These are phyloP conservation scores for Harringtonia aguacate DNA, from an alignment of 2,329 filamentous ascomycete species.

Conservation along the genomic window DNA sequence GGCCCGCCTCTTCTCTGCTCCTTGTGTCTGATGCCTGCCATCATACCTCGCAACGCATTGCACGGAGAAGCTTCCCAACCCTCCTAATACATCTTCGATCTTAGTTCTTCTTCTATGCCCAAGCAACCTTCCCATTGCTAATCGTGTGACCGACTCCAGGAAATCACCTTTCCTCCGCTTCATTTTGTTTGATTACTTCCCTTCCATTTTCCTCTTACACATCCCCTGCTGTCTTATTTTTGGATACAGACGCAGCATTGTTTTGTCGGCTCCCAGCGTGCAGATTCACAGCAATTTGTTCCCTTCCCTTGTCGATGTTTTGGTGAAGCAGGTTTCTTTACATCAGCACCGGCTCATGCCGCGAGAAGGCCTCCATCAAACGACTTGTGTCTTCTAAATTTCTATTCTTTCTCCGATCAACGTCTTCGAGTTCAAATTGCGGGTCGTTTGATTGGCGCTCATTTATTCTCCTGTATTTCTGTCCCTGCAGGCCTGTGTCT, in stretches of 20 bases:
- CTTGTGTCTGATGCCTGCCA: too few species aligned
- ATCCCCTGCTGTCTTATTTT: neutral
- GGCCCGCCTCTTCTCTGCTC: too few species aligned
- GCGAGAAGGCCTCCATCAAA: too few species aligned
- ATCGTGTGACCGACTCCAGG: neutral
- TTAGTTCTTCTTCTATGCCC: neutral
- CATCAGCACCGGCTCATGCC: conserved; percentile 1
- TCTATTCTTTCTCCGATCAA: conserved; percentile 2
- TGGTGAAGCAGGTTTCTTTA: conserved; percentile 12
- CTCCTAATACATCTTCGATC: neutral
- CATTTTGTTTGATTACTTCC: neutral
- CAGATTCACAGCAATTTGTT: neutral
- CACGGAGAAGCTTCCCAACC: neutral
- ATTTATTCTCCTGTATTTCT: neutral
- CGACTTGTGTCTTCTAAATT: too few species aligned
- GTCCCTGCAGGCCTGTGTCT: too few species aligned
- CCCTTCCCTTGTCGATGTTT: conserved; percentile 7
- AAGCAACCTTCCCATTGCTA: neutral
- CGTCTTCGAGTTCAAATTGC: neutral
- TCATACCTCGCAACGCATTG: too few species aligned
- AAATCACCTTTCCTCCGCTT: neutral
- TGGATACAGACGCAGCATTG: neutral
- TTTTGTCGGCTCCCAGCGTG: neutral
- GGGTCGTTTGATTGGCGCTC: too few species aligned
- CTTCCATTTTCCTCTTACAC: conserved; percentile 10